Evolutionary conservation across 176 grass and related monocot genomes (phyloP).

Genomic region (Triticum urartu): DNA sequence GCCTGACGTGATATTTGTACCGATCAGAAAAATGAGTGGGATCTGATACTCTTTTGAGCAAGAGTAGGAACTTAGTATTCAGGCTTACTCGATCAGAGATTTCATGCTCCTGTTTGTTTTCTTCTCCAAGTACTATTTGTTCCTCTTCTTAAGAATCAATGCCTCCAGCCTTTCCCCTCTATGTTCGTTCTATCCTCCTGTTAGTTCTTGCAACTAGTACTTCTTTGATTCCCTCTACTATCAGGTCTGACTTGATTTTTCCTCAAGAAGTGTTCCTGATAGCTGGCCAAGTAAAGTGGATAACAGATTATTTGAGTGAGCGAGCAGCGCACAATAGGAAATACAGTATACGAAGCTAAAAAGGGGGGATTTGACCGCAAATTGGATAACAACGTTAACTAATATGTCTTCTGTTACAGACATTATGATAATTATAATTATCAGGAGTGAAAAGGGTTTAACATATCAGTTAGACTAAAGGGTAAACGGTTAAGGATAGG

Average conservation of each 20-base stretch:
- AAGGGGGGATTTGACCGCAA: background rate
- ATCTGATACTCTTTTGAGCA: conserved; percentile 2
- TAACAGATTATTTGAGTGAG: background rate
- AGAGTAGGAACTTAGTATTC: background rate
- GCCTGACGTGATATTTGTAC: background rate
- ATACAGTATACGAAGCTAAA: conserved; percentile 7
- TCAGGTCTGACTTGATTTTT: conserved; percentile 48
- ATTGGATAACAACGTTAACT: background rate
- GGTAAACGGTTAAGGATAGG: background rate
- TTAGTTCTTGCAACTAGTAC: conserved; percentile 47
- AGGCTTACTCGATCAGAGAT: conserved; percentile 52
- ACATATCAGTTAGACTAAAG: background rate
- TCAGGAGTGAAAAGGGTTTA: background rate
- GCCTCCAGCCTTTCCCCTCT: conserved; percentile 5
- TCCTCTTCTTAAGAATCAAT: conserved; percentile 64
- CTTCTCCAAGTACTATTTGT: conserved; percentile 43
- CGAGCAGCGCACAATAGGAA: background rate
- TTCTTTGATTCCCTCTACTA: conserved; percentile 54
- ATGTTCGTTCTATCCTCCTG: conserved; percentile 48
- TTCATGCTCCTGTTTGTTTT: conserved; percentile 65
- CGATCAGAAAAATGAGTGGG: background rate
- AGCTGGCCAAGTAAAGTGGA: conserved; percentile 10
- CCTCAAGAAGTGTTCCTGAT: conserved; percentile 42
- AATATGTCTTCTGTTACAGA: background rate
- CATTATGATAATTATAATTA: background rate